Percentiles rank a stretch among this genome's conserved stretches.
These are phyloP conservation scores for Leptographium wingfieldii DNA, from an alignment of 2,329 filamentous ascomycete species.

Conservation along the genomic window DNA sequence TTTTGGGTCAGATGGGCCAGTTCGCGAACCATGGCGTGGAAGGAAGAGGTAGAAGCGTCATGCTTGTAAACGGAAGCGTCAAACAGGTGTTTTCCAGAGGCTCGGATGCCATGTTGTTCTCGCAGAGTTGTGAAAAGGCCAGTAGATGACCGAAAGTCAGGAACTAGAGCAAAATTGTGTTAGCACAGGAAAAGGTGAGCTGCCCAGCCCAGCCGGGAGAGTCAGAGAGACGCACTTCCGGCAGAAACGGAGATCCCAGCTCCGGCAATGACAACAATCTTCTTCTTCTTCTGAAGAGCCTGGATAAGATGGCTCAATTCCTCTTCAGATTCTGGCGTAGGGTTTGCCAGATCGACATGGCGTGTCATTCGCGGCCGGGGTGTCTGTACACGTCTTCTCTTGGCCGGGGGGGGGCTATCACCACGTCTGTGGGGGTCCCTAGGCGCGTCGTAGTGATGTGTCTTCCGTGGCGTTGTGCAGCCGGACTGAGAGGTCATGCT, in stretches of 20 bases:
- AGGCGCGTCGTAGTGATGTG: constrained; percentile 21
- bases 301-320: constrained; percentile 62
- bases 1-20: constrained; percentile 66
- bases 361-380: constrained; percentile 57
- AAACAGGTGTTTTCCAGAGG: constrained; percentile 89
- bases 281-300: constrained; percentile 75
- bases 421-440: constrained; percentile 26
- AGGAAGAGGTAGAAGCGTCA: constrained; percentile 74
- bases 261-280: constrained; percentile 92
- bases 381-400: constrained; percentile 54
- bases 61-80: constrained; percentile 97
- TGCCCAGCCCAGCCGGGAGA: neutral
- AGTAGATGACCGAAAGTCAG: constrained; percentile 86
- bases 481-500: constrained; percentile 34
- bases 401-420: constrained; percentile 57
- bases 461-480: constrained; percentile 37
- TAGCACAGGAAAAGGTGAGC: constrained; percentile 9
- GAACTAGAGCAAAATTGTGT: constrained; percentile 43
- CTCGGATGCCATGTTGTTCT: constrained; percentile 79
- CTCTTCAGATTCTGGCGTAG: constrained; percentile 37
- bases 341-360: constrained; percentile 56
- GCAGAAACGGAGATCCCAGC: constrained; percentile 95
- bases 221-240: constrained; percentile 51
- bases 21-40: constrained; percentile 91
- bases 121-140: constrained; percentile 81